Evolutionary conservation across 2,329 filamentous ascomycete genomes (phyloP).

Genomic region (Didymella lethalis): DNA sequence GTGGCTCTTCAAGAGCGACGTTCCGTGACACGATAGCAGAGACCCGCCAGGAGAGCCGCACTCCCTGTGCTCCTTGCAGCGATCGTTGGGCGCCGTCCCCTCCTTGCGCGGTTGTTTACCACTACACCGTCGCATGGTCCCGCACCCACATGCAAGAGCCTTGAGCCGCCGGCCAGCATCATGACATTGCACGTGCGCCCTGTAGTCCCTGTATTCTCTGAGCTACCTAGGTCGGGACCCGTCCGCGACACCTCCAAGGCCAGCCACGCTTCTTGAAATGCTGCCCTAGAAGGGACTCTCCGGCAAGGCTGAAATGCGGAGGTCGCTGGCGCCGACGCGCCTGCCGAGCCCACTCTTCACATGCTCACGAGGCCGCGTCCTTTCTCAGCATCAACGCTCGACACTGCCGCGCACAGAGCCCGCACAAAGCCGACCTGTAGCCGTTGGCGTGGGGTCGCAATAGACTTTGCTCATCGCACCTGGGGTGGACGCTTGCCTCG

Average conservation of each 20-base stretch:
- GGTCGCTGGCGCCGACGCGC: conserved; percentile 10
- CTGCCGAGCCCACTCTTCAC: conserved; percentile 18
- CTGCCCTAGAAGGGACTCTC: neutral
- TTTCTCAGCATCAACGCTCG: neutral
- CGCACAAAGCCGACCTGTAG: neutral
- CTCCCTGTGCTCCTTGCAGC: conserved; percentile 20
- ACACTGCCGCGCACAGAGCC: conserved; percentile 1
- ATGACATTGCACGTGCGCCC: conserved; percentile 16
- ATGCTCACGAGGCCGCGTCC: conserved; percentile 7
- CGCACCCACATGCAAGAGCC: conserved; percentile 8
- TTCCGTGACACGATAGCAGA: neutral
- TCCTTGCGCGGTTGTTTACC: conserved; percentile 7
- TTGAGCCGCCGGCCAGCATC: conserved; percentile 3
- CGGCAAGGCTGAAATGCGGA: conserved; percentile 6
- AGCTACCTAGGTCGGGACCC: neutral
- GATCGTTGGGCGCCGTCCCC: conserved; percentile 15
- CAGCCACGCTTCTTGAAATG: neutral
- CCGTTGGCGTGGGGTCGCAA: neutral
- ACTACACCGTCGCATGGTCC: conserved; percentile 9
- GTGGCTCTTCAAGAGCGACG: neutral
- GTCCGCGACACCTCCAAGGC: neutral
- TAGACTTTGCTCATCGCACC: neutral
- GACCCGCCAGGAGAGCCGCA: conserved; percentile 8
- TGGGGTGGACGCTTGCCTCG: conserved; percentile 4
- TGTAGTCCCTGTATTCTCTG: neutral